These are phyloP conservation scores for Zymoseptoria crescenta DNA, from an alignment of 2,329 filamentous ascomycete species.

Conservation along the genomic window DNA sequence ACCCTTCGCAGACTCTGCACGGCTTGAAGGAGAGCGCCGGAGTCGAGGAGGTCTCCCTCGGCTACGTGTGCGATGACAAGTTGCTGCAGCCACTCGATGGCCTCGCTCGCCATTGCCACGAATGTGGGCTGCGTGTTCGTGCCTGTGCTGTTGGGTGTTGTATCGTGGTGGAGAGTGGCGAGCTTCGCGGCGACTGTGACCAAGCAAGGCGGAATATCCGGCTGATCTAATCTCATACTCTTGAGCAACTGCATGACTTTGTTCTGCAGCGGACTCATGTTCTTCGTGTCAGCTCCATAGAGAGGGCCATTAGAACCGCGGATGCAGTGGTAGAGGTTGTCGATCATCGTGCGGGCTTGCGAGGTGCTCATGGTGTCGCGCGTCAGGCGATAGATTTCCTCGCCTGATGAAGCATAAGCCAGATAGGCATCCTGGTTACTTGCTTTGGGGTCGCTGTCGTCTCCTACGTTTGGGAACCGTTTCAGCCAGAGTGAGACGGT, in stretches of 20 bases:
- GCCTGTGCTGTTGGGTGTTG: conserved; percentile 12
- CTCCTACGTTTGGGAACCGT: conserved; percentile 16
- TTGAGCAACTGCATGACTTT: conserved; percentile 61
- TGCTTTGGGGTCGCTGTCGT: conserved; percentile 7
- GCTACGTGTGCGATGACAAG: conserved; percentile 53
- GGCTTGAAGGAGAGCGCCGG: conserved; percentile 57
- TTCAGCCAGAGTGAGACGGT: conserved; percentile 28
- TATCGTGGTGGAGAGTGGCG: conserved; percentile 58
- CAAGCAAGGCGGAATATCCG: conserved; percentile 59
- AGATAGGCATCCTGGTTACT: conserved; percentile 72
- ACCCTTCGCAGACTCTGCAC: conserved; percentile 61
- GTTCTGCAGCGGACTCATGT: conserved; percentile 63
- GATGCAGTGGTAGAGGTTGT: conserved; percentile 62
- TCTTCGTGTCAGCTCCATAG: conserved; percentile 66
- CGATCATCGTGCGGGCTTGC: conserved; percentile 60
- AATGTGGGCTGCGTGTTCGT: conserved; percentile 60
- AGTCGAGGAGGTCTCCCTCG: conserved; percentile 61
- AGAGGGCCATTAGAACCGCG: conserved; percentile 58
- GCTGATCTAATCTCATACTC: conserved; percentile 58
- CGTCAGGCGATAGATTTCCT: conserved; percentile 71
- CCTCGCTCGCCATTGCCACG: conserved; percentile 77
- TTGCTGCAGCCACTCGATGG: conserved; percentile 61
- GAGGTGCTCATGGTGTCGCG: conserved; percentile 54
- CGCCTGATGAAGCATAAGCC: conserved; percentile 70
- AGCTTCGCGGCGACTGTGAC: conserved; percentile 64